Evolutionary conservation across 768 basidiomycete genomes (phyloP).

Genomic region (Daedaleopsis nitida): DNA sequence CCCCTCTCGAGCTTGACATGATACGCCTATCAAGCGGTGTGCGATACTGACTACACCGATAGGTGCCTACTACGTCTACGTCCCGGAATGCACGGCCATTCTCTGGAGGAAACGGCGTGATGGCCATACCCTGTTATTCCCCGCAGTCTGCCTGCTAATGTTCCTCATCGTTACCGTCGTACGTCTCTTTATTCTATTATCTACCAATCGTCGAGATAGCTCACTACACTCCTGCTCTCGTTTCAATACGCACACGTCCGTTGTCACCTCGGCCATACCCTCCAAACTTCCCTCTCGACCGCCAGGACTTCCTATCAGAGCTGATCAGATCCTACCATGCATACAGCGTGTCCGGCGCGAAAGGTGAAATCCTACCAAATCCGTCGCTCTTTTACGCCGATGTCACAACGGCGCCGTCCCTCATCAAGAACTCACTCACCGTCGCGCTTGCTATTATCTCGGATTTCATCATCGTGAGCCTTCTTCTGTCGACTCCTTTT

Average conservation of each 20-base stretch:
- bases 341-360: background rate
- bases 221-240: background rate
- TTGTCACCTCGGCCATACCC: background rate
- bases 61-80: slow-evolving; percentile 8
- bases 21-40: too few species aligned
- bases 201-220: too few species aligned
- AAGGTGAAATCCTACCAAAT: background rate
- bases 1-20: too few species aligned
- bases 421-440: slow-evolving; percentile 4
- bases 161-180: background rate
- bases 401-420: background rate
- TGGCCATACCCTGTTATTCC: background rate
- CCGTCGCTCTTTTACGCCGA: background rate
- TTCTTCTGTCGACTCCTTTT: background rate
- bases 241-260: too few species aligned
- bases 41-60: too few species aligned
- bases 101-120: background rate
- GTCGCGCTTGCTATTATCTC: slow-evolving; percentile 1
- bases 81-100: background rate
- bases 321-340: background rate
- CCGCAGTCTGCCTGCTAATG: background rate
- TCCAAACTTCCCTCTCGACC: background rate
- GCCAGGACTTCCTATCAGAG: background rate
- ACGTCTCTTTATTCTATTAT: background rate
- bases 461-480: slow-evolving; percentile 2